Conservation (phyloP, 805 yeast genomes). For the Hanseniaspora clermontiae region DNA sequence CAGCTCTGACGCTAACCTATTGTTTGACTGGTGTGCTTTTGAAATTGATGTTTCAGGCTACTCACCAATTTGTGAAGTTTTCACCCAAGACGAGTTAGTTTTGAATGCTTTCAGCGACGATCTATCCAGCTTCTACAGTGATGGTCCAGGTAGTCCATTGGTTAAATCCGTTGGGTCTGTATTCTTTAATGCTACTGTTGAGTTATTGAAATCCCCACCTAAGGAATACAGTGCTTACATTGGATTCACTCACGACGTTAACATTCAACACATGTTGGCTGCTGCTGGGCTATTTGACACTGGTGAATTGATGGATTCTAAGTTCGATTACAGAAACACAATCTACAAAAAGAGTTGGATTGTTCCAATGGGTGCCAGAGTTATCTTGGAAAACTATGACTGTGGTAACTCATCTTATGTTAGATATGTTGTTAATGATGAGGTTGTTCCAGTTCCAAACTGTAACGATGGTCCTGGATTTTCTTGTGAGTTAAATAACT, state of each 20-base stretch:
- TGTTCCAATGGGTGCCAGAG: slow-evolving; percentile 47
- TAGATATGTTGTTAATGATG: slow-evolving; percentile 40
- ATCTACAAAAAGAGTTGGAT: slow-evolving; percentile 38
- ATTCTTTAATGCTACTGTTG: slow-evolving; percentile 39
- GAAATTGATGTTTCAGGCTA: slow-evolving; percentile 59
- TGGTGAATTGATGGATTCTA: slow-evolving; percentile 32
- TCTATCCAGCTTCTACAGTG: slow-evolving; percentile 44
- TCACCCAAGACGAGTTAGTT: slow-evolving; percentile 56
- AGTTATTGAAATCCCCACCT: slow-evolving; percentile 36
- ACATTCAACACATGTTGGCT: slow-evolving; percentile 45
- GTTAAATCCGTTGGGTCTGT: slow-evolving; percentile 51
- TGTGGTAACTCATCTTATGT: slow-evolving; percentile 34
- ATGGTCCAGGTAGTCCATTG: slow-evolving; percentile 51
- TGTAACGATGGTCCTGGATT: slow-evolving; percentile 46
- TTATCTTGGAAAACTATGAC: slow-evolving; percentile 37
- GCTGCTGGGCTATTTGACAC: slow-evolving; percentile 45
- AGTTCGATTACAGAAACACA: slow-evolving; percentile 34
- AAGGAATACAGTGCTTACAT: slow-evolving; percentile 46
- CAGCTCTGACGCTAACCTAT: slow-evolving; percentile 36
- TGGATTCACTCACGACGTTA: slow-evolving; percentile 66
- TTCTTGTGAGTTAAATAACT: slow-evolving; percentile 32
- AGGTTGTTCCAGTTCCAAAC: slow-evolving; percentile 38
- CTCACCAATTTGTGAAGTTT: slow-evolving; percentile 54
- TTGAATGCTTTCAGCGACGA: slow-evolving; percentile 50
- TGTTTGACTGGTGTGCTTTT: slow-evolving; percentile 59